Evolutionary conservation across 495 filamentous ascomycete genomes (phyloP).

Genomic region (Melanomma pulvis-pyrius): DNA sequence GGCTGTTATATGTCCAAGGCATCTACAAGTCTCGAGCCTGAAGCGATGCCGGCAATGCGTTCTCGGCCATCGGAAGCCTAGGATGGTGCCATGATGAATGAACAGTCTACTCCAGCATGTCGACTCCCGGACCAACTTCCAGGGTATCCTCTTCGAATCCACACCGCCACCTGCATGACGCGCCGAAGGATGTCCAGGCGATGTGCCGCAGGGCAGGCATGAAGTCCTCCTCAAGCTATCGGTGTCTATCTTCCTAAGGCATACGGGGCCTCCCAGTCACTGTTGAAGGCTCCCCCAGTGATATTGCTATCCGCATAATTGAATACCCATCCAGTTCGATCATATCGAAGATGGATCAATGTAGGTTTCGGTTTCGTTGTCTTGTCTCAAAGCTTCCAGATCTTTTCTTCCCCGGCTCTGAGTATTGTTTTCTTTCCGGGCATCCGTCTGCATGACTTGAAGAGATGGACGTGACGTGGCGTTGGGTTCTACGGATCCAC

Average conservation of each 20-base stretch:
- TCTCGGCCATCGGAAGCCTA: not conserved
- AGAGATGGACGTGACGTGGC: not conserved
- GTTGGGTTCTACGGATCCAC: not conserved
- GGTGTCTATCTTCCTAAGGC: too few species aligned
- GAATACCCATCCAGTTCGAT: not conserved
- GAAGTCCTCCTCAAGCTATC: not conserved
- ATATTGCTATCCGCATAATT: not conserved
- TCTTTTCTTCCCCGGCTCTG: not conserved
- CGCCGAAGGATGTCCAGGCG: not conserved
- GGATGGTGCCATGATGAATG: not conserved
- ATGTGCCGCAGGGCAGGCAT: not conserved
- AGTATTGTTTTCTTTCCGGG: not conserved
- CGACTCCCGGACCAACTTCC: not conserved
- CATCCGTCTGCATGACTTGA: constrained; percentile 5
- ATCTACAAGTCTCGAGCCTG: not conserved
- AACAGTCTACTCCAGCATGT: not conserved
- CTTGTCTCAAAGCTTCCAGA: not conserved
- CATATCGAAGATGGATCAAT: not conserved
- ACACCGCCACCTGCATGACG: not conserved
- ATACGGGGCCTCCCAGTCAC: too few species aligned
- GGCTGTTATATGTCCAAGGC: not conserved
- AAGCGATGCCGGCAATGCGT: not conserved
- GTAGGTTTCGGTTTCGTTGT: not conserved
- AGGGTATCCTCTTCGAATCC: not conserved
- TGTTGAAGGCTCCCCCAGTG: too few species aligned